Conservation (phyloP, 306 rosid species). For the Rosa chinensis region DNA sequence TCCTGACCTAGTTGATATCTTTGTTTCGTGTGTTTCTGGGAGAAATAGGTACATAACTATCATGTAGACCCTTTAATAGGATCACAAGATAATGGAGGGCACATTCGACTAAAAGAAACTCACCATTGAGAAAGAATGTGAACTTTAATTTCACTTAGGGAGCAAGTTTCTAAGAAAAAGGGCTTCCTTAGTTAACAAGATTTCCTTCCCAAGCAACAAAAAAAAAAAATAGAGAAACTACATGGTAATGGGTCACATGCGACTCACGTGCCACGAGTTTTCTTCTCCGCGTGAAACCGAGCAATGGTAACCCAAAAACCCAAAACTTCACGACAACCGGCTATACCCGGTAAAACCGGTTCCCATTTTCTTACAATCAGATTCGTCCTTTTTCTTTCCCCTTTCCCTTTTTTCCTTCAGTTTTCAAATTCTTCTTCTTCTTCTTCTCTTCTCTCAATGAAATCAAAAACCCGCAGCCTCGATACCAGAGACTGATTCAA, state of each 20-base stretch:
- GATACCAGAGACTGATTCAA: conserved; percentile 29
- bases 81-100: too few relatives aligned
- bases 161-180: background rate
- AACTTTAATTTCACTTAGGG: too few relatives aligned
- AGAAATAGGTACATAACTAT: too few relatives aligned
- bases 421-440: background rate
- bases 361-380: background rate
- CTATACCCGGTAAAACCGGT: conserved; percentile 42
- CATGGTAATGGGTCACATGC: background rate
- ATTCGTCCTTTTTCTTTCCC: background rate
- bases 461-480: background rate
- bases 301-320: conserved; percentile 1
- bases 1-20: too few relatives aligned
- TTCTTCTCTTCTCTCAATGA: background rate
- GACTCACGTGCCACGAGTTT: conserved; percentile 2
- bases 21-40: too few relatives aligned
- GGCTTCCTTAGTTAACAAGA: background rate
- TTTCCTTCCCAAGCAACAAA: too few relatives aligned
- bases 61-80: too few relatives aligned
- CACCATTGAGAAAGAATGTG: too few relatives aligned
- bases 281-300: conserved; percentile 31
- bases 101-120: too few relatives aligned
- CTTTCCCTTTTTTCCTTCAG: background rate
- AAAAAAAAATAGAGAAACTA: background rate
- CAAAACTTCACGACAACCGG: conserved; percentile 25